Evolutionary conservation across 768 basidiomycete species (phyloP).

Genomic region (Boletus huronensis): DNA sequence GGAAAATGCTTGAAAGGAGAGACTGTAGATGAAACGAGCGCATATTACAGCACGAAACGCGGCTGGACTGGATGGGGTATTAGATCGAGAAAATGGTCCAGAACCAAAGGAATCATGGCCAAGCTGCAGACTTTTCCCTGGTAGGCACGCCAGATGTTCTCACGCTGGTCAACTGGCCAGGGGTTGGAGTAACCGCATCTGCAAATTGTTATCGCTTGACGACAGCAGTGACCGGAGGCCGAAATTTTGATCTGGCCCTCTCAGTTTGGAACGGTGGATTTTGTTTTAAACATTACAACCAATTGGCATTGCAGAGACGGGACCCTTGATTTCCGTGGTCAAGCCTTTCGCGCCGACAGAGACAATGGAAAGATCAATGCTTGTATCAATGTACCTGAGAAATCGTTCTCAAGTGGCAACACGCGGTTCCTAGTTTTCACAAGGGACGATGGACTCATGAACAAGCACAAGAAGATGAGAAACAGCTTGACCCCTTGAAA

Average conservation of each 20-base stretch:
- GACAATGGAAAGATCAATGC: not conserved
- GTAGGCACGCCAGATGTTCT: not conserved
- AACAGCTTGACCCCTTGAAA: not conserved
- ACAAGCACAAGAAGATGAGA: not conserved
- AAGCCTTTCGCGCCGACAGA: too few relatives aligned
- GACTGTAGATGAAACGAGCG: slow-evolving; percentile 25
- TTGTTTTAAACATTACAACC: too few relatives aligned
- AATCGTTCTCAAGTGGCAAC: not conserved
- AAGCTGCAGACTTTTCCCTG: not conserved
- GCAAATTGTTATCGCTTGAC: too few relatives aligned
- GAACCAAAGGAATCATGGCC: not conserved
- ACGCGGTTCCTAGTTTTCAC: not conserved
- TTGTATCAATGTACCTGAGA: not conserved
- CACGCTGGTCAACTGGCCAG: not conserved
- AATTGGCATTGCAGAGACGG: too few relatives aligned
- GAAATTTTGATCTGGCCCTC: too few relatives aligned
- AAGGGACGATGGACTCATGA: not conserved
- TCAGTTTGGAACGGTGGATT: too few relatives aligned
- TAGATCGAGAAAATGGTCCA: not conserved
- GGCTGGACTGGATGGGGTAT: not conserved
- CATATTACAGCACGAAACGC: slow-evolving; percentile 21
- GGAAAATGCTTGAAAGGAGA: slow-evolving; percentile 20
- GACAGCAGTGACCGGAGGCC: too few relatives aligned
- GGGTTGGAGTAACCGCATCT: too few relatives aligned
- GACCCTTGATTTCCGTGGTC: too few relatives aligned